Evolutionary conservation across 805 yeast species (phyloP), one percentile per base, ranked within the genome.

Genomic region (Candida montana): DNA sequence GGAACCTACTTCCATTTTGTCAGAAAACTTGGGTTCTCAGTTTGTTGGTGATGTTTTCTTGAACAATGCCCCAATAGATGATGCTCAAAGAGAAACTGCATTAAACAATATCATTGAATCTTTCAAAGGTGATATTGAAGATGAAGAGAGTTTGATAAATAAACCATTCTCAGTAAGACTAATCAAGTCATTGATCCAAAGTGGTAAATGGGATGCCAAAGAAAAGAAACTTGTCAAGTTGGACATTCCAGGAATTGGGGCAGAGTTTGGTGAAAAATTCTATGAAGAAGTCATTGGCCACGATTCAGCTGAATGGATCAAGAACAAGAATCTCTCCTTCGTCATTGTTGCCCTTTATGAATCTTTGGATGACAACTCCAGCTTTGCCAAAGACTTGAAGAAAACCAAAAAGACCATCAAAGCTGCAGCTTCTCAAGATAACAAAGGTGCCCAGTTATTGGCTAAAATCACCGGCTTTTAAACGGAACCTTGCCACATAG

Each of bases 21-120:
- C 66, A n/a, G 83, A 80, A 47, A 84, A 83, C 55, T 63, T 90
- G 45, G 95, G 95, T 24, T 74, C 93, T 31, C 98, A 91, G 65
- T 82, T 86, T 51, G 68, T 85, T 40, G 72, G 81, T 33, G 98
- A 91, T 65, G 69, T 86, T 21, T 64, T 88, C 41, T 71, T 84
- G 47, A 78, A 74, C 50, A 75, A 74, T 35, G 72, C 71, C 7
- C 63, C 67, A 28, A 62, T 59, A 39, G 68, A 64, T 15, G 72
- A 67, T 15, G 65, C 59, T 15, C 40, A 40, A 47, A 69, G 70
- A 59, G 63, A 68, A 33, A 64, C 67, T 38, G 73, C 87, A 29
- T 55, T 86, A 13, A 72, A 74, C 28, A 71, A 74, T 7, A 67
- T 88, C 6, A 68, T 79, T 42, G 76, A 72, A n/a, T 63, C 71